Evolutionary conservation across 306 rosid genomes (phyloP), one percentile per base, ranked within the genome.

Genomic region (Prunus armeniaca): DNA sequence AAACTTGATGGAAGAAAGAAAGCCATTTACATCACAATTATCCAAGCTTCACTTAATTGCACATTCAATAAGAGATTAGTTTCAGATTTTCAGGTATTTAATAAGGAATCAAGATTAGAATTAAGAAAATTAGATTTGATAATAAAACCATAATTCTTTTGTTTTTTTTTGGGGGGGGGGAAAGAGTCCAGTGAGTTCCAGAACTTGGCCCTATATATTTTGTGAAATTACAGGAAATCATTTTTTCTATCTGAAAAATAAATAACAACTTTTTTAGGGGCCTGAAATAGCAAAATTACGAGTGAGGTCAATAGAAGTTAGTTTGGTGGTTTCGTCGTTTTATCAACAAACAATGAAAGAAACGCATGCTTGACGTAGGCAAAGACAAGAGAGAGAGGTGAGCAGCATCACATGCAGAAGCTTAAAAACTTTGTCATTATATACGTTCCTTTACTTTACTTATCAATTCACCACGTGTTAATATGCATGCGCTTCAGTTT

Each of bases 401-500:
- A 55, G 63, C 24, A 55, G 63, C 32, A 60, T 3, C 34, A 47
- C 45, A 13, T 55, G 22, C 65, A 17, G 66, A 57, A 57, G 66
- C 19, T 19, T 38, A 34, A 25, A 17, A 14, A 8, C 10, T 38
- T 56, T 41, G 76, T 60, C 65, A 10, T 12, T 24, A 20, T 57
- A 55, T 56, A 72, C 22, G 76, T 13, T 13, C 12, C 18, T 1
- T 11, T 61, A 3, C 9, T 1, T 6, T 46, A 8, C 58, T 62
- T 50, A 46, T 61, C 46, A 19, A 32, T 32, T 32, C 38, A 27
- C 49, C 78, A 49, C 78, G 78, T 63, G 71, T 28, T 27, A 12
- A 47, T 19, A 65, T 47, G 69, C 51, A 63, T 49, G 71, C 63
- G 47, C 41, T 63, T 46, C 41, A 22, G 49, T 73, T 73, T 43